Conservation (phyloP, 2,329 filamentous ascomycete species). For the Leptosphaerulina australis region DNA sequence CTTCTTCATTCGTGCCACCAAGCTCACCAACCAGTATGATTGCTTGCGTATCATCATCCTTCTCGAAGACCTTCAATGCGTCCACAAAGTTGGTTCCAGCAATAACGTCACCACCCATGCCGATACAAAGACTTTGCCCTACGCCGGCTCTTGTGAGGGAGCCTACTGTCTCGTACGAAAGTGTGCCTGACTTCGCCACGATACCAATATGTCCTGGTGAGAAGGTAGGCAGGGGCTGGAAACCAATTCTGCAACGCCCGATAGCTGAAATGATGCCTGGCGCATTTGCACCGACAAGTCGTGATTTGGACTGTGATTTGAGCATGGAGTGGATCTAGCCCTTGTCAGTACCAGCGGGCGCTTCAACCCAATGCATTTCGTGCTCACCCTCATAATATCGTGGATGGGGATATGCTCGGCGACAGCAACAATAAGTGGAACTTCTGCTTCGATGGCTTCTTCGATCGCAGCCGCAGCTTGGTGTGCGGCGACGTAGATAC, state of each 20-base stretch:
- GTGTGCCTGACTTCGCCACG: constrained; percentile 78
- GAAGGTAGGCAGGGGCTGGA: constrained; percentile 77
- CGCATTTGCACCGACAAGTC: constrained; percentile 80
- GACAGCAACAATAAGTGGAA: constrained; percentile 77
- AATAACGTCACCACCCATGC: constrained; percentile 77
- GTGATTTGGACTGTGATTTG: constrained; percentile 71
- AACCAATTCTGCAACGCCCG: constrained; percentile 73
- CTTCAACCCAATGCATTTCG: not conserved
- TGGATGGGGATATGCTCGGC: constrained; percentile 81
- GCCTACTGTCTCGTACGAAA: constrained; percentile 80
- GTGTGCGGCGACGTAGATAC: constrained; percentile 79
- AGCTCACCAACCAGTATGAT: constrained; percentile 77
- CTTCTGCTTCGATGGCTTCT: constrained; percentile 79
- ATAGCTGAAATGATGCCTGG: constrained; percentile 79
- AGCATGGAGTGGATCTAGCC: constrained; percentile 70
- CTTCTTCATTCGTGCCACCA: constrained; percentile 71
- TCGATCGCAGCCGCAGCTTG: constrained; percentile 75
- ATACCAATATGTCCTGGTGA: constrained; percentile 72
- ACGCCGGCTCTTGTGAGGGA: constrained; percentile 75
- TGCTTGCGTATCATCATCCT: constrained; percentile 71
- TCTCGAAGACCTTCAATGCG: constrained; percentile 68
- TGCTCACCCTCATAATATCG: constrained; percentile 71
- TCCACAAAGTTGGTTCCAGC: constrained; percentile 77
- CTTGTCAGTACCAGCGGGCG: constrained; percentile 18
- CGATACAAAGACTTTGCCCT: constrained; percentile 77